Conservation (phyloP, 2,329 filamentous ascomycete genomes). For the Anthostomella pinea region DNA sequence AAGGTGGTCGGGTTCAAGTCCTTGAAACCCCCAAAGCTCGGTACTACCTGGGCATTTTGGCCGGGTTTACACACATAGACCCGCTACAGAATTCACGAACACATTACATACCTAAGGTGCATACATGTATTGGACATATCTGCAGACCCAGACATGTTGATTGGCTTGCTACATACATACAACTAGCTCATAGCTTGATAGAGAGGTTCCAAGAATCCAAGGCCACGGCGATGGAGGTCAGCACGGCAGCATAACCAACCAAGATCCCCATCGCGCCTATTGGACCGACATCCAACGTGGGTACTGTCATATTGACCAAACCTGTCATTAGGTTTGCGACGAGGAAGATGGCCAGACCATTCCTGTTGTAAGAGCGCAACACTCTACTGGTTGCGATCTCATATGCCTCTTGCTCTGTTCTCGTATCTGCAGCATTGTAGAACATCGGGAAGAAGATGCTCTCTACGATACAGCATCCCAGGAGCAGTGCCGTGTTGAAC, state of each 20-base stretch:
- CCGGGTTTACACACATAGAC: no score
- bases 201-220: conserved; percentile 66
- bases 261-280: conserved; percentile 70
- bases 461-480: conserved; percentile 76
- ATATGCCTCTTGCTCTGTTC: conserved; percentile 62
- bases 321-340: conserved; percentile 88
- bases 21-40: no score
- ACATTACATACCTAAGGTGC: no score
- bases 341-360: conserved; percentile 82
- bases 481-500: conserved; percentile 83
- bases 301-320: conserved; percentile 80
- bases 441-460: conserved; percentile 72
- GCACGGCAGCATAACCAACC: conserved; percentile 63
- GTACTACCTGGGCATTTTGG: no score
- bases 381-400: conserved; percentile 73
- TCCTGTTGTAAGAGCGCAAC: conserved; percentile 82
- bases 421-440: conserved; percentile 54
- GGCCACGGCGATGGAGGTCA: conserved; percentile 66
- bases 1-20: no score
- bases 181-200: conserved; percentile 59
- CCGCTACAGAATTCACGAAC: no score
- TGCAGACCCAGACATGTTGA: no score
- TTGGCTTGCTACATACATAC: no score
- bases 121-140: no score
- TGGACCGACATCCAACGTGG: conserved; percentile 71